phyloP scores from a whole-genome alignment of 805 yeast species.

The Blastobotrys peoriensis region DNA sequence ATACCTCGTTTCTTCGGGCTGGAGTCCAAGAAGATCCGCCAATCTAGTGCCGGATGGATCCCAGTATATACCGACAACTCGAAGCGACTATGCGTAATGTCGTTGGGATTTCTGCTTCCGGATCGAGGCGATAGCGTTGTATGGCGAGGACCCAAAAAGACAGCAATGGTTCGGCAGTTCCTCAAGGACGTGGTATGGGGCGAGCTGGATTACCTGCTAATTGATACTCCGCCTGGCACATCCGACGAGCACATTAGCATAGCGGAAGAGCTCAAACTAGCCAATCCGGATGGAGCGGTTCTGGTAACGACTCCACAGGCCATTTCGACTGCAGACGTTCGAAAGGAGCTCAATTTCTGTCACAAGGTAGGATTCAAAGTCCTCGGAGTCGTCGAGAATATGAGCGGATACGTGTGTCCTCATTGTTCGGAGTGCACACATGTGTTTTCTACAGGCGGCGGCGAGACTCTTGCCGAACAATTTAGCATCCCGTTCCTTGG shows the following conservation, averaged over 20 bases:
- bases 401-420: constrained; percentile 97
- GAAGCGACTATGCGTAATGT: constrained; percentile 62
- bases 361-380: constrained; percentile 72
- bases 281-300: constrained; percentile 83
- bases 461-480: constrained; percentile 58
- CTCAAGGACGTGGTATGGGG: constrained; percentile 91
- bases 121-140: constrained; percentile 87
- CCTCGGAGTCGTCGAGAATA: constrained; percentile 87
- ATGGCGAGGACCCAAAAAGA: constrained; percentile 98
- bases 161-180: constrained; percentile 95
- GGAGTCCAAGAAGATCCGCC: constrained; percentile 73
- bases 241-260: constrained; percentile 97
- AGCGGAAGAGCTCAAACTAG: constrained; percentile 72
- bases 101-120: constrained; percentile 78
- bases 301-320: constrained; percentile 95
- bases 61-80: constrained; percentile 59
- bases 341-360: constrained; percentile 90
- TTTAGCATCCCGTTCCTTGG: constrained; percentile 69
- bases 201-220: constrained; percentile 62
- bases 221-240: constrained; percentile 99
- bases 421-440: constrained; percentile 82
- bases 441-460: constrained; percentile 93
- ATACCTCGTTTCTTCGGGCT: constrained; percentile 94
- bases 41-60: constrained; percentile 81
- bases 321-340: constrained; percentile 89